Conservation (phyloP, 441 rosid species). For the Adansonia madagascariensis region DNA sequence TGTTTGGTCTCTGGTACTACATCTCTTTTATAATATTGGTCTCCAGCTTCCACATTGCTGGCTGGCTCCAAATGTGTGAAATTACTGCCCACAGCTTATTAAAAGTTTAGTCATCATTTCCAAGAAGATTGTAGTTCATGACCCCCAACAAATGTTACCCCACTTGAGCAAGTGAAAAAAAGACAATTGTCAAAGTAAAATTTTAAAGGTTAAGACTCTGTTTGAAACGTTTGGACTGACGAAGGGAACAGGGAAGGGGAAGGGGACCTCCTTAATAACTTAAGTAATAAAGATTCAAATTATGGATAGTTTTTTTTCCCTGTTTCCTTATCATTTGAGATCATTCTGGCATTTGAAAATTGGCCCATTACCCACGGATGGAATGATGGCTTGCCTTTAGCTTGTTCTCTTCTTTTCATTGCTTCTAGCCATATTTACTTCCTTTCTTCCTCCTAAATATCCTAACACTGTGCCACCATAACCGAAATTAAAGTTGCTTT, state of each 20-base stretch:
- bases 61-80: constrained; percentile 15
- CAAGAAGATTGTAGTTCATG: not conserved
- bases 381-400: not conserved
- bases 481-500: not conserved
- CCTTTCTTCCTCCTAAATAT: not conserved
- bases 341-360: constrained; percentile 4
- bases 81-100: not conserved
- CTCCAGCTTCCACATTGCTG: constrained; percentile 8
- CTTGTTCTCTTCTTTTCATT: not conserved
- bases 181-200: not conserved
- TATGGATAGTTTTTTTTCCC: constrained; percentile 26
- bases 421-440: not conserved
- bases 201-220: not conserved
- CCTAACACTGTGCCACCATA: not conserved
- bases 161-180: not conserved
- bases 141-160: not conserved
- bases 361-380: not conserved
- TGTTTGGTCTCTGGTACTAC: not conserved
- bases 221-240: not conserved
- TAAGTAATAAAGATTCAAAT: not conserved
- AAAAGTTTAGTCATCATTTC: not conserved
- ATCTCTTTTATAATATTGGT: not conserved
- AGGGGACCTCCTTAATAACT: not conserved
- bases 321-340: not conserved
- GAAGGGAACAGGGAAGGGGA: not conserved